Evolutionary conservation across 306 rosid species (phyloP).

Genomic region (Castanea sativa): DNA sequence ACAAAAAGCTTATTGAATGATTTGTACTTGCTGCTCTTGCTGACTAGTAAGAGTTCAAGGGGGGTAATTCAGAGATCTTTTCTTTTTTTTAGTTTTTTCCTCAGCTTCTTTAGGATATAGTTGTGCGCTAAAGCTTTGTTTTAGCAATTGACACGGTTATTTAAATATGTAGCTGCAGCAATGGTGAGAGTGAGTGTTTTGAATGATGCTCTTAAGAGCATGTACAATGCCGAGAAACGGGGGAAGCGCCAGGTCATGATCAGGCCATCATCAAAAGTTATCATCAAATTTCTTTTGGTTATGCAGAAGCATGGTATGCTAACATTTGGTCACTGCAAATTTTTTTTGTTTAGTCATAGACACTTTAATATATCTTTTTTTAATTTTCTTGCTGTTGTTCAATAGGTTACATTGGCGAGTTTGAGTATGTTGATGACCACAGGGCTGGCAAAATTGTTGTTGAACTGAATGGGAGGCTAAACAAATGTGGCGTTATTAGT

Average conservation of each 20-base stretch:
- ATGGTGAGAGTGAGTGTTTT: slow-evolving; percentile 44
- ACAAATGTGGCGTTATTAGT: slow-evolving; percentile 68
- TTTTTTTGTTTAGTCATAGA: background rate
- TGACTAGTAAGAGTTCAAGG: no score
- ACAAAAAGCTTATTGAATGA: no score
- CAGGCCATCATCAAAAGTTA: slow-evolving; percentile 42
- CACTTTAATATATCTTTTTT: background rate
- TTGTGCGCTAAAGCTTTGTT: background rate
- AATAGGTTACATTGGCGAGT: slow-evolving; percentile 62
- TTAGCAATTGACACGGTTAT: background rate
- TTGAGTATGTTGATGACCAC: slow-evolving; percentile 64
- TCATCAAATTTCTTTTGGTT: slow-evolving; percentile 40
- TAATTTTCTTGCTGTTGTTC: background rate
- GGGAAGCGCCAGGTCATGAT: slow-evolving; percentile 49
- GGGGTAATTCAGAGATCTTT: no score
- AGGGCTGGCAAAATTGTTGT: slow-evolving; percentile 67
- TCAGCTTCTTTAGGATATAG: background rate
- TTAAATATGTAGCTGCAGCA: slow-evolving; percentile 8
- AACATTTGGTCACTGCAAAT: background rate
- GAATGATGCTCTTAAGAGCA: slow-evolving; percentile 47
- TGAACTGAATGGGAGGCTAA: slow-evolving; percentile 61
- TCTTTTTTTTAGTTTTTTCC: background rate
- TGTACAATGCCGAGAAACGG: slow-evolving; percentile 43
- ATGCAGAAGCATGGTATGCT: slow-evolving; percentile 59
- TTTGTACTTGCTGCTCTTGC: no score